Percentiles rank a stretch among this genome's conserved stretches.
Evolutionary conservation across 2,329 filamentous ascomycete genomes (phyloP).

Genomic region (Aspergillus pseudoterreus): DNA sequence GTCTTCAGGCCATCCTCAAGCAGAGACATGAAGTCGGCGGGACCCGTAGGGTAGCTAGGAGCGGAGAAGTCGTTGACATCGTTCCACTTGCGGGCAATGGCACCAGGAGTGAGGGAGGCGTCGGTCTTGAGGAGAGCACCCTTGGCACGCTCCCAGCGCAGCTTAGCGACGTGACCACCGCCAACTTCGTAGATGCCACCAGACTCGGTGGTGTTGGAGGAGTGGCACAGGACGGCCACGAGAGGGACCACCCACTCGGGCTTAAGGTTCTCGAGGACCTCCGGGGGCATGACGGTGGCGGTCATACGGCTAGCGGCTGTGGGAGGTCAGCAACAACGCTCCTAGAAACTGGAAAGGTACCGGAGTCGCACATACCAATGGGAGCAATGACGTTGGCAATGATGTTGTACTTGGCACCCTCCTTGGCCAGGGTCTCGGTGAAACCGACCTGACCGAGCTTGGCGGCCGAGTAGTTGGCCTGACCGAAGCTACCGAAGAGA

Average conservation of each 20-base stretch:
- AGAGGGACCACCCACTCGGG: conserved; percentile 95
- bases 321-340: neutral
- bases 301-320: conserved; percentile 90
- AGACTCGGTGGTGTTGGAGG: conserved; percentile 75
- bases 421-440: conserved; percentile 96
- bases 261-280: conserved; percentile 77
- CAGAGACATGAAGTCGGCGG: conserved; percentile 82
- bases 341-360: neutral
- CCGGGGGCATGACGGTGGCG: conserved; percentile 90
- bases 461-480: conserved; percentile 94
- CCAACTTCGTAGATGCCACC: conserved; percentile 92
- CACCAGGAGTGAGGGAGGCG: conserved; percentile 79
- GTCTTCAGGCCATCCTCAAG: conserved; percentile 81
- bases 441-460: conserved; percentile 95
- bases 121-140: conserved; percentile 89
- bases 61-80: conserved; percentile 81
- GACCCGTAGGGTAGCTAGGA: conserved; percentile 76
- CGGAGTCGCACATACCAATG: conserved; percentile 48
- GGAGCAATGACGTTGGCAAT: conserved; percentile 91
- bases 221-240: conserved; percentile 83
- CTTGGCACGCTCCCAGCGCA: conserved; percentile 89
- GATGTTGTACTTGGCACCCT: conserved; percentile 98
- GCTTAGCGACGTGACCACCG: conserved; percentile 85
- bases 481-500: conserved; percentile 91
- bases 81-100: conserved; percentile 85